These are phyloP conservation scores for Cytospora piceicola DNA, from an alignment of 2,329 filamentous ascomycete species.

Conservation along the genomic window DNA sequence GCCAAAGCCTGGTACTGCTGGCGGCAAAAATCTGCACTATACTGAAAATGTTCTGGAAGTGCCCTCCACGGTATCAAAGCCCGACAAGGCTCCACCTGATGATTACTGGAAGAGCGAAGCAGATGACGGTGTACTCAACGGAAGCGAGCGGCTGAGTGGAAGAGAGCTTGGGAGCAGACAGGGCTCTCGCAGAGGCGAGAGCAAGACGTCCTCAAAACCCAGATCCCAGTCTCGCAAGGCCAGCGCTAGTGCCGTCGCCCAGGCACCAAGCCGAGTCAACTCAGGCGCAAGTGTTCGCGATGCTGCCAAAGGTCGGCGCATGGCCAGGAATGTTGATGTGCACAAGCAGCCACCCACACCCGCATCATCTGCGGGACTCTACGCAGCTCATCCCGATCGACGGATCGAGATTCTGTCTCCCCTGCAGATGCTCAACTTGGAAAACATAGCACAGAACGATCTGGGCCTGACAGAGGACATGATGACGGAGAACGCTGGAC, in stretches of 20 bases:
- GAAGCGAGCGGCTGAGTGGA: constrained; percentile 51
- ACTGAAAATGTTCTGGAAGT: constrained; percentile 87
- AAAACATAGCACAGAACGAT: constrained; percentile 87
- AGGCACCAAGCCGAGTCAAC: constrained; percentile 53
- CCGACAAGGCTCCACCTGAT: constrained; percentile 39
- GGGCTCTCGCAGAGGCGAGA: constrained; percentile 55
- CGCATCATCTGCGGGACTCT: constrained; percentile 49
- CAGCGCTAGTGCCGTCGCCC: constrained; percentile 47
- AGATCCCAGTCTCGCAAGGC: constrained; percentile 63
- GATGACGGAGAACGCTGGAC: constrained; percentile 88
- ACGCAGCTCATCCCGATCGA: constrained; percentile 58
- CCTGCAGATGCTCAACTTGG: constrained; percentile 87
- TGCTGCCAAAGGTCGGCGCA: constrained; percentile 36
- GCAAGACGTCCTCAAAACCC: constrained; percentile 52
- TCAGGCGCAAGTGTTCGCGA: constrained; percentile 45
- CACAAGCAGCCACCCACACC: constrained; percentile 42
- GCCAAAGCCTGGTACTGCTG: constrained; percentile 69
- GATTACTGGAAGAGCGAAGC: constrained; percentile 78
- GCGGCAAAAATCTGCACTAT: constrained; percentile 89
- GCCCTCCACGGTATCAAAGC: constrained; percentile 45
- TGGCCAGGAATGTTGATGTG: constrained; percentile 41
- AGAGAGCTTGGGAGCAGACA: constrained; percentile 57
- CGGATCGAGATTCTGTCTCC: constrained; percentile 68
- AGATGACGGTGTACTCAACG: constrained; percentile 58
- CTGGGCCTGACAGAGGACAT: constrained; percentile 86